phyloP scores from a whole-genome alignment of 306 rosid genomes.

The Argentina anserina region DNA sequence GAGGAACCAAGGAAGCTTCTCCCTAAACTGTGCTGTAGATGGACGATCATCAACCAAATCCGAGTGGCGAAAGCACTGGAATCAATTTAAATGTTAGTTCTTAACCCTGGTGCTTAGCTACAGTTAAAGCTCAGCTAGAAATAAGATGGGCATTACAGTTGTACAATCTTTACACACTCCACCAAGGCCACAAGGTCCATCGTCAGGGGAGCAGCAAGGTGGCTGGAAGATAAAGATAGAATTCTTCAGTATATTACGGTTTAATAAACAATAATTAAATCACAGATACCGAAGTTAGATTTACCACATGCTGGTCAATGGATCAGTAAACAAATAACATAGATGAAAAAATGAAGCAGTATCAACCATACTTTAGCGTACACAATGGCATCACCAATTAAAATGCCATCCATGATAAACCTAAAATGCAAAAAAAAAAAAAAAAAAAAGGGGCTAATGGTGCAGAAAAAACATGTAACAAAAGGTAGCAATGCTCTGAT shows the following conservation, averaged over 20 bases:
- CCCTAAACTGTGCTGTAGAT: slow-evolving; percentile 77
- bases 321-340: not conserved
- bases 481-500: not conserved
- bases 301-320: not conserved
- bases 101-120: slow-evolving; percentile 6
- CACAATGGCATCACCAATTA: not conserved
- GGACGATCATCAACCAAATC: slow-evolving; percentile 93
- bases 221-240: slow-evolving; percentile 56
- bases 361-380: slow-evolving; percentile 13
- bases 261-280: slow-evolving; percentile 13
- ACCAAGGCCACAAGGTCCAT: slow-evolving; percentile 73
- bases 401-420: not conserved
- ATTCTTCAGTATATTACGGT: slow-evolving; percentile 24
- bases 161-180: slow-evolving; percentile 96
- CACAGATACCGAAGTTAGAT: not conserved
- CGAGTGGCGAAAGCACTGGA: slow-evolving; percentile 88
- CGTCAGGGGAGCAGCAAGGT: slow-evolving; percentile 87
- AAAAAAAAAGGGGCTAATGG: not conserved
- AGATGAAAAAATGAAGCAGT: not conserved
- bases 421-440: too few relatives aligned
- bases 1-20: slow-evolving; percentile 99
- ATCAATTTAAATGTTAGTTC: slow-evolving; percentile 38
- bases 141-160: slow-evolving; percentile 58
- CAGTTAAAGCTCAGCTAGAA: slow-evolving; percentile 5
- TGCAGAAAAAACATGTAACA: not conserved